Percentiles rank a stretch among this genome's conserved stretches.
Evolutionary conservation across 306 rosid species (phyloP).

Genomic region (Prunus dulcis): DNA sequence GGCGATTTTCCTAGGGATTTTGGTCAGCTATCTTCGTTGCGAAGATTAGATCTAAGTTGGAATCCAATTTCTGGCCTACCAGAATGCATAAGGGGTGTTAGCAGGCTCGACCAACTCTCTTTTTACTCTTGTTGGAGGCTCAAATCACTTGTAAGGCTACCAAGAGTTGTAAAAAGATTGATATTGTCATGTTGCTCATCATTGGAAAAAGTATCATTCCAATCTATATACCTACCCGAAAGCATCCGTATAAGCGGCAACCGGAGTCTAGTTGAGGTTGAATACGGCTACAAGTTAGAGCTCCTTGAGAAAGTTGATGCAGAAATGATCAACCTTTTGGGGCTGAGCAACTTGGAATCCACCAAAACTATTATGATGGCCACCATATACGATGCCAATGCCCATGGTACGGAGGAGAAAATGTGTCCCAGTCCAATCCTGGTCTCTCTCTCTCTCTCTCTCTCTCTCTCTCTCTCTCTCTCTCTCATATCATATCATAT

Average conservation of each 20-base stretch:
- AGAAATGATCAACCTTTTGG: not conserved
- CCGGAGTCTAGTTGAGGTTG: not conserved
- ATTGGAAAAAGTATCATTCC: not conserved
- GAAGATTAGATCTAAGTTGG: not conserved
- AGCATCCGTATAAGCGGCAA: accelerated
- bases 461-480: not conserved
- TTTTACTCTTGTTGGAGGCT: accelerated
- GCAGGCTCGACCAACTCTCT: not conserved
- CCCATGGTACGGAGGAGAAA: too few species aligned
- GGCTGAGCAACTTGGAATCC: not conserved
- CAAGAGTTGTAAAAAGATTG: not conserved
- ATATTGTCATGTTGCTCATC: accelerated
- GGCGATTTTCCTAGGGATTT: not conserved
- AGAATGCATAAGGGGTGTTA: not conserved
- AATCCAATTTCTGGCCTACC: not conserved
- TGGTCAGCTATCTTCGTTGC: not conserved
- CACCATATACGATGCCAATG: too few species aligned
- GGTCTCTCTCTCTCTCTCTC: not conserved
- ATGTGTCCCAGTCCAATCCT: not conserved
- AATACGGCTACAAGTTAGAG: not conserved
- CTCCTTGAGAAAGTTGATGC: not conserved
- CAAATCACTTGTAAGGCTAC: not conserved
- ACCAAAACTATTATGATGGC: not conserved
- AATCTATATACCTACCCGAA: not conserved
- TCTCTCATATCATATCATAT: not conserved